A percentile compares a stretch with the other conserved stretches of the same genome.
These are phyloP conservation scores for Pseudopithomyces maydicus DNA, from an alignment of 2,329 filamentous ascomycete genomes.

Conservation along the genomic window DNA sequence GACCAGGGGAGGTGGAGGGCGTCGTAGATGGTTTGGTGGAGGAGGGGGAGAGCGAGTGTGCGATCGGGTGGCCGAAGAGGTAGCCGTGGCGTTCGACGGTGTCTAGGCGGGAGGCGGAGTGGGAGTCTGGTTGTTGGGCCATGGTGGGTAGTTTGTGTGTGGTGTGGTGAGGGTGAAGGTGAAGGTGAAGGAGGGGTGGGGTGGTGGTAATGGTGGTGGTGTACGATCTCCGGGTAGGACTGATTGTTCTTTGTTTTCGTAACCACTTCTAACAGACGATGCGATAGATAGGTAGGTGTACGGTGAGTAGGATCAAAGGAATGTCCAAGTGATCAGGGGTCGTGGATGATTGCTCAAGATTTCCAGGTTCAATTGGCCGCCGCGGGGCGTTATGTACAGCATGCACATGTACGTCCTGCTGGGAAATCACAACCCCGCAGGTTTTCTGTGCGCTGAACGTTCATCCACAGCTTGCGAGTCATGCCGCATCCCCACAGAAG, in stretches of 20 bases:
- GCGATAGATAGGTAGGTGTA: no score
- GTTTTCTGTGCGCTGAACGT: not conserved
- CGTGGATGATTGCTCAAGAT: not conserved
- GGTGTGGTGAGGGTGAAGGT: not conserved
- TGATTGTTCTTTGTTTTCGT: no score
- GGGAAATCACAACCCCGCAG: constrained; percentile 1
- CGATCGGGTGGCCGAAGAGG: constrained; percentile 62
- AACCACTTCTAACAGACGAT: no score
- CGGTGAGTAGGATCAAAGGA: not conserved
- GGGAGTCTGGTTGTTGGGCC: not conserved
- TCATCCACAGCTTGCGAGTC: not conserved
- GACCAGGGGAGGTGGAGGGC: constrained; percentile 58
- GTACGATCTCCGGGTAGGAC: not conserved
- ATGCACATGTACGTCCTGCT: not conserved
- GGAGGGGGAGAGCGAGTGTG: constrained; percentile 60
- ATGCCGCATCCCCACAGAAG: not conserved
- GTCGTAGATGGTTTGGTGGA: constrained; percentile 61
- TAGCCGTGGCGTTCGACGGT: constrained; percentile 55
- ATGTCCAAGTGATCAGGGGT: not conserved
- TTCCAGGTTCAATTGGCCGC: not conserved
- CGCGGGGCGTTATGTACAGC: not conserved
- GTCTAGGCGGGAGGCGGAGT: not conserved
- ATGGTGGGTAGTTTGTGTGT: not conserved
- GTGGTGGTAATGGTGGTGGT: not conserved
- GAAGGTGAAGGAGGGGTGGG: not conserved